These are phyloP conservation scores for Moricandia moricandioides DNA, from an alignment of 345 rosid genomes.

Conservation along the genomic window DNA sequence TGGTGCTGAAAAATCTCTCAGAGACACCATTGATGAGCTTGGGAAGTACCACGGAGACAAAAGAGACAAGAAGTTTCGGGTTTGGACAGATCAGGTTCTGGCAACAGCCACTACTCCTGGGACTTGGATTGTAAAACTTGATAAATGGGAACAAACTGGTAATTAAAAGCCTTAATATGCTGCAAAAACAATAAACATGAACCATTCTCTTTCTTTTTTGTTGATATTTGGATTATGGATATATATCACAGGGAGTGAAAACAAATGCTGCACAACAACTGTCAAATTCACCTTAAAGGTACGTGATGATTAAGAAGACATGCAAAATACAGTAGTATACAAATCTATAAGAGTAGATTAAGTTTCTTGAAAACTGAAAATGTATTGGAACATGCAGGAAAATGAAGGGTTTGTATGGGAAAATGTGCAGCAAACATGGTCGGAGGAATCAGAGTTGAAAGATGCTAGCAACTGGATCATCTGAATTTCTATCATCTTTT, in stretches of 20 bases:
- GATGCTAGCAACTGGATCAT: constrained; percentile 49
- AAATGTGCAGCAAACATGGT: constrained; percentile 73
- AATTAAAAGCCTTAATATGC: constrained; percentile 9
- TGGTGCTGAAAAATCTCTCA: constrained; percentile 61
- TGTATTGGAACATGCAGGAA: constrained; percentile 36
- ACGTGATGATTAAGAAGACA: constrained; percentile 17
- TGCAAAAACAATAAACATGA: not conserved
- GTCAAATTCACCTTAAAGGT: constrained; percentile 53
- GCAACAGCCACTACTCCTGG: constrained; percentile 53
- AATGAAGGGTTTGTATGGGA: constrained; percentile 43
- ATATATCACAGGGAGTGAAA: constrained; percentile 54
- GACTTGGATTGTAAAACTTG: constrained; percentile 65
- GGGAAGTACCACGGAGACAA: constrained; percentile 65
- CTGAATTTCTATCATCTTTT: not conserved
- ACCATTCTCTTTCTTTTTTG: not conserved
- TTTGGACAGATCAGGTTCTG: constrained; percentile 80
- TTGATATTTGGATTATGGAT: not conserved
- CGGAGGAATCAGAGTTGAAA: constrained; percentile 46
- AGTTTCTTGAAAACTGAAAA: constrained; percentile 16
- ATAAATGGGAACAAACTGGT: constrained; percentile 83
- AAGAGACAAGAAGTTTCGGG: constrained; percentile 56
- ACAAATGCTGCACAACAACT: constrained; percentile 56
- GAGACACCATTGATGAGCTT: constrained; percentile 51
- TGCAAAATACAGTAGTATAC: not conserved
- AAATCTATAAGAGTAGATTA: not conserved